phyloP scores from a whole-genome alignment of 2,329 filamentous ascomycete species.

The Truncatella angustata region DNA sequence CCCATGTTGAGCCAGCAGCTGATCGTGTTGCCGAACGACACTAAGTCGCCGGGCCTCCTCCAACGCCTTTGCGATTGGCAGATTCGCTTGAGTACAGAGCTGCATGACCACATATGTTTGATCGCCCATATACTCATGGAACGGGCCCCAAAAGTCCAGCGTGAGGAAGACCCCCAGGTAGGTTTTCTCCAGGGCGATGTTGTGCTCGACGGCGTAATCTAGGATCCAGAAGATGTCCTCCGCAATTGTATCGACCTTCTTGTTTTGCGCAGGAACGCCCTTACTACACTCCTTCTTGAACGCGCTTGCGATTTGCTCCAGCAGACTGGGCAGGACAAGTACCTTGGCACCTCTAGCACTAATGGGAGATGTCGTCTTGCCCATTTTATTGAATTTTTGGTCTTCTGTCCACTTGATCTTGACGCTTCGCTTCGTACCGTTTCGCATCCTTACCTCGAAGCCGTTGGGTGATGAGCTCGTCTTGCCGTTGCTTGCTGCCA shows the following conservation, averaged over 20 bases:
- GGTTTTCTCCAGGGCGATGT: constrained; percentile 2
- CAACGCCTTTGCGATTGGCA: constrained; percentile 22
- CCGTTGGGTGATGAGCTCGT: neutral
- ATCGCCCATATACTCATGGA: constrained; percentile 12
- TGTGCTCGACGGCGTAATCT: constrained; percentile 6
- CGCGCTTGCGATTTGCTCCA: constrained; percentile 25
- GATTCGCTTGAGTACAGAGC: constrained; percentile 18
- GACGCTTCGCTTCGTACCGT: constrained; percentile 32
- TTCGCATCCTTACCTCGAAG: constrained; percentile 21
- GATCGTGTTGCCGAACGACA: constrained; percentile 22
- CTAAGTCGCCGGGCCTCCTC: constrained; percentile 8
- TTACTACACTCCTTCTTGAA: constrained; percentile 11
- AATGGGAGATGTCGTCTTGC: constrained; percentile 14
- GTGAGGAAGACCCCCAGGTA: constrained; percentile 22
- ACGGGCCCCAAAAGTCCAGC: constrained; percentile 23
- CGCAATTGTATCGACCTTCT: constrained; percentile 14
- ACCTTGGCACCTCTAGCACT: constrained; percentile 16
- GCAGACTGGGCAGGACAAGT: constrained; percentile 20
- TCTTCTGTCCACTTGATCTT: constrained; percentile 41
- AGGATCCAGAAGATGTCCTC: constrained; percentile 24
- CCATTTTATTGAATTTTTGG: constrained; percentile 28
- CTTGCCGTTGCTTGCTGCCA: neutral
- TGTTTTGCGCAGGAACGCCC: neutral
- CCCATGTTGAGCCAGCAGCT: constrained; percentile 21
- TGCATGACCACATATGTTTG: constrained; percentile 15